Evolutionary conservation across 225 moss, liverwort and hornwort genomes (phyloP), one percentile per base, ranked within the genome.

Genomic region (Polytrichum formosum): DNA sequence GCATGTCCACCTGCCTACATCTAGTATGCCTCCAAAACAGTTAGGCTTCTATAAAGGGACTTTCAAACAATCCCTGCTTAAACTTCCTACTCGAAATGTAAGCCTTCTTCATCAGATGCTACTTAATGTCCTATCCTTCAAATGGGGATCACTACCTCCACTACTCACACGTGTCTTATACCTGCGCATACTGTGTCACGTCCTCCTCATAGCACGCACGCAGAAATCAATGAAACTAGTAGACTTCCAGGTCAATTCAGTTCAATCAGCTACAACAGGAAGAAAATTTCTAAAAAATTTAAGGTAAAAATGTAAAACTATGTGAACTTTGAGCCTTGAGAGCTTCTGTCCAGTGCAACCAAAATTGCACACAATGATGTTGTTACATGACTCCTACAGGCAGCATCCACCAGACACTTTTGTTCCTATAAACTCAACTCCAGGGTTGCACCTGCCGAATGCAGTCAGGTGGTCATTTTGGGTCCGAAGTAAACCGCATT

Each of bases 21-120:
- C 76, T 78, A 76, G 18, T 53, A 72, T 68, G 74, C 73, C 78
- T 82, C 79, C 70, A 72, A 72, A 85, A 79, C 74, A 75, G 70
- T 73, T 75, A 67, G 82, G 82, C 82, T 85, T 85, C 85, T 85
- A 77, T 85, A 85, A 85, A 82, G 85, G 82, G 85, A 85, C 64
- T 59, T 79, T 85, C 74, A 74, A 68, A 64, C 62, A 37, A 71
- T 82, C 85, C 85, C 82, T 79, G 85, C 61, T 75, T 70, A 65
- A 72, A 74, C 54, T 64, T 70, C 28, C 67, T 66, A 37, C 23
- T 65, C 18, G 73, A 73, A 76, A 33, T 76, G 74, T 83, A 59
- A 74, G 71, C 73, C 13, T 46, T 4, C 46, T 46, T 46, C 46
- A 46, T 13, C 46, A 46, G 46, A 46, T 46, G 46, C 46, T 46